phyloP scores from a whole-genome alignment of 495 filamentous ascomycete species.

The Penicillium waksmanii region DNA sequence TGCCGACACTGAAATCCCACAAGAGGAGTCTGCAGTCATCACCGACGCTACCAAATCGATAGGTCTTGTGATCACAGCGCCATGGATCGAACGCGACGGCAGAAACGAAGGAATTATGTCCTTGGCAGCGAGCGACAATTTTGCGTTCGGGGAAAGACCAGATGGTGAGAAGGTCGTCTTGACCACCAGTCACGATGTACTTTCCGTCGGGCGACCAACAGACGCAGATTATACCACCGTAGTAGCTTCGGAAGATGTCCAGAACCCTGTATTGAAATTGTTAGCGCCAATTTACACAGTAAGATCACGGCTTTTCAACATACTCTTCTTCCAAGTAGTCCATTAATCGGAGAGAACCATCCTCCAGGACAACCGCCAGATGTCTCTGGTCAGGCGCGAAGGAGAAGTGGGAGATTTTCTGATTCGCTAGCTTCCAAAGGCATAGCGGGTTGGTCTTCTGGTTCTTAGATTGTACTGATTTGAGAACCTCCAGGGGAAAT shows the following conservation, averaged over 20 bases:
- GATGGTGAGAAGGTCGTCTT: slow-evolving; percentile 93
- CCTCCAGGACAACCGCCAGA: slow-evolving; percentile 90
- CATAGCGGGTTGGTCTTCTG: slow-evolving; percentile 93
- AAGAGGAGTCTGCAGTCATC: slow-evolving; percentile 88
- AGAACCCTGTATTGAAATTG: slow-evolving; percentile 58
- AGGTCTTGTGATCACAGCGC: slow-evolving; percentile 93
- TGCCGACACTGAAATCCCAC: slow-evolving; percentile 97
- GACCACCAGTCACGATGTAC: slow-evolving; percentile 92
- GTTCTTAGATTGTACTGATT: slow-evolving; percentile 88
- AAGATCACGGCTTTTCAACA: slow-evolving; percentile 28
- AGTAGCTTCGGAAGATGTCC: slow-evolving; percentile 87
- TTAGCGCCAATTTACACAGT: slow-evolving; percentile 16
- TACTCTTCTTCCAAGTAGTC: slow-evolving; percentile 91
- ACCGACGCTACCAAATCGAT: slow-evolving; percentile 93
- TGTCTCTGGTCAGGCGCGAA: slow-evolving; percentile 86
- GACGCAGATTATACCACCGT: slow-evolving; percentile 87
- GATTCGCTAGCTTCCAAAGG: slow-evolving; percentile 87
- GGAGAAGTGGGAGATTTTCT: slow-evolving; percentile 83
- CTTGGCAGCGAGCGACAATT: slow-evolving; percentile 89
- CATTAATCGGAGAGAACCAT: slow-evolving; percentile 85
- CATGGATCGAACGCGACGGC: slow-evolving; percentile 93
- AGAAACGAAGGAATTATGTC: slow-evolving; percentile 95
- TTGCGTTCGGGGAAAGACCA: slow-evolving; percentile 84
- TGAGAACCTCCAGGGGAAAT: slow-evolving; percentile 64
- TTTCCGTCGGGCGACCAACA: slow-evolving; percentile 98